A percentile compares a stretch with the other conserved stretches of the same genome.
phyloP scores from a whole-genome alignment of 768 basidiomycete species.

The Fomitopsis serialis region DNA sequence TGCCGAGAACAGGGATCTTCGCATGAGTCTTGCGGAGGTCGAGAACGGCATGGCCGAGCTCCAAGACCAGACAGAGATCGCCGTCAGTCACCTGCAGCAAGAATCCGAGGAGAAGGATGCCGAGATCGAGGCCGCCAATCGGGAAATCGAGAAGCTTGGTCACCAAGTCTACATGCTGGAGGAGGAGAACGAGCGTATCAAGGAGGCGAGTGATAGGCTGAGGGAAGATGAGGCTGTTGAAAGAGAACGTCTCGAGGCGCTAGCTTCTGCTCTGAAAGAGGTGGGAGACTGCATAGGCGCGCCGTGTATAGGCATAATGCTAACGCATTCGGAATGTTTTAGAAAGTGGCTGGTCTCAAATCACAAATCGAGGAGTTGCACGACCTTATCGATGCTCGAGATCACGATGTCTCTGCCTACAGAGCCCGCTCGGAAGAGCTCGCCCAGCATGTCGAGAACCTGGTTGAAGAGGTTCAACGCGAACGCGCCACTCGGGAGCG shows the following conservation, averaged over 20 bases:
- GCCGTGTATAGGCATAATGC: no score
- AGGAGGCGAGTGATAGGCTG: slow-evolving; percentile 61
- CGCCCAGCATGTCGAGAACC: slow-evolving; percentile 65
- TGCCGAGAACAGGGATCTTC: slow-evolving; percentile 69
- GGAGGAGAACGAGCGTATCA: slow-evolving; percentile 75
- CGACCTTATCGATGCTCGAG: slow-evolving; percentile 59
- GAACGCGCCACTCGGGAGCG: slow-evolving; percentile 54
- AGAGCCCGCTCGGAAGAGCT: slow-evolving; percentile 74
- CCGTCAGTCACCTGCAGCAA: slow-evolving; percentile 68
- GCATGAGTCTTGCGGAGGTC: slow-evolving; percentile 68
- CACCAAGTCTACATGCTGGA: slow-evolving; percentile 79
- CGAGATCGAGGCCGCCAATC: slow-evolving; percentile 67
- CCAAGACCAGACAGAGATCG: slow-evolving; percentile 68
- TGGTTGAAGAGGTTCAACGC: slow-evolving; percentile 56
- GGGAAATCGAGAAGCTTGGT: slow-evolving; percentile 75
- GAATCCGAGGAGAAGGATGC: slow-evolving; percentile 78
- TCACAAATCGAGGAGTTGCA: slow-evolving; percentile 60
- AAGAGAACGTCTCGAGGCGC: slow-evolving; percentile 57
- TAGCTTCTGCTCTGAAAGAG: slow-evolving; percentile 76
- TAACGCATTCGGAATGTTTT: background rate
- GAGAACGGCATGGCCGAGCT: slow-evolving; percentile 68
- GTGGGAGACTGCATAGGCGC: slow-evolving; percentile 36
- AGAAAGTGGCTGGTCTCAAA: slow-evolving; percentile 71
- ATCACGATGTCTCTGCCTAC: slow-evolving; percentile 59
- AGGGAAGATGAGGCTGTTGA: slow-evolving; percentile 75